Evolutionary conservation across 768 basidiomycete species (phyloP), one percentile per base, ranked within the genome.

Genomic region (Lepiota venenata): DNA sequence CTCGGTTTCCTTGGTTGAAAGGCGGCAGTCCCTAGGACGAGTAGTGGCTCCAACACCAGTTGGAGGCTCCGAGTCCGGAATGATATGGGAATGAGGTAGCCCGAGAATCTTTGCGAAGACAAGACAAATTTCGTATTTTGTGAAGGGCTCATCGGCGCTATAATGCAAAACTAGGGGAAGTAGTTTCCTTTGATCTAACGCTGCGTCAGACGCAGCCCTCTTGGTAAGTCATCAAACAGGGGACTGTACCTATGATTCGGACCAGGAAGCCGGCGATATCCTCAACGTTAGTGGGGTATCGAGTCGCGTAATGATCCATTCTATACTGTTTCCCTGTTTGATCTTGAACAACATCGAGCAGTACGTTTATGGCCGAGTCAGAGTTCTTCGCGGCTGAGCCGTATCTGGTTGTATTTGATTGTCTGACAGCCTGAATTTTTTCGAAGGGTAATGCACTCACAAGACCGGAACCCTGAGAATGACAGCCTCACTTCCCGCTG

Each of bases 221-320:
- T 32, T 32, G 10, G 32, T 8, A 32, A 39, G n/a, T 20, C 18
- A 52, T 10, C 6, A 15, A 55, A 1, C 44, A 22, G 9, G 21
- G 27, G 21, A 11, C 14, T 22, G 46, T 57, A 93, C 92, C 77
- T 20, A 82, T 74, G 3, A 96, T 75, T 37, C 89, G 84, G 40
- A 86, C 84, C 29, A 98, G 76, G 63, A 96, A 95, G 18, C 82
- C 74, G 2, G 89, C 93, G 50, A 98, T 87, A 64, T 98, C 95
- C 29, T 85, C 63, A 10, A 92, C 85, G 62, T 93, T 93, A 21
- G 96, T 98, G 0, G 96, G 96, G 71, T 88, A 96, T 25, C 96
- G 81, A 15, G 87, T 91, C 21, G 92, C 93, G 65, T 85, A 96
- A 67, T 96, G 87, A 66, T 99, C 96, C 96, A 98, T 98, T 68